Base-by-base conservation (phyloP, 192 early-diverging fungal species). In the Backusella liffmaniae region DNA sequence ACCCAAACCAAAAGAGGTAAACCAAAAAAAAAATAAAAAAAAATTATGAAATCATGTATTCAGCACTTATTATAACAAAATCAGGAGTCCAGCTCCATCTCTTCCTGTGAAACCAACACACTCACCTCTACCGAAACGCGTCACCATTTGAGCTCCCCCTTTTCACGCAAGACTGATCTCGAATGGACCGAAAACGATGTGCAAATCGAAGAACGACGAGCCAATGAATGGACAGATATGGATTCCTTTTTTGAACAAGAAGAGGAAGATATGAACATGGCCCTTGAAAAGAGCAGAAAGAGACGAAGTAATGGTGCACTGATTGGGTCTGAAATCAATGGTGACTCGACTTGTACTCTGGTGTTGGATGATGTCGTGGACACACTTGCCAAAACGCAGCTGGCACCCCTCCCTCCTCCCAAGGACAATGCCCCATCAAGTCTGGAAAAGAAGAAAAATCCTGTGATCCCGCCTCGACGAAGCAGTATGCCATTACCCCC, bases 401-500 rank as follows among this genome's bases (percentile, higher is more conserved):
- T 62, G 2, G 23, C 56, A 1, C 70, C 70, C 6, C 70, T 41
- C 16, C 35, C 70, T 46, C 70, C 70, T 30, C 70, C 70, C 26
- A 71, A 62, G 4, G 56, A 62, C 12, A 23, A 41, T 71, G 16
- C 23, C 0, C n/a, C 39, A 56, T 56, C 53, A 62, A 62, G 26
- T 26, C 56, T 9, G 12, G 29, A 62, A 26, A 62, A 62, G 23
- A 29, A 49, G 5, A 71, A 23, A 0, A 71, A 44, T 18, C 70
- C 70, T 5, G 15, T 44, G 42, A 71, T 71, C 5, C 70, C 70
- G 13, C 70, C 70, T 49, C 42, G 70, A 12, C 42, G 39, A 32
- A 71, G 70, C 16, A 71, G 70, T 44, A 71, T 71, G 70, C 70
- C 70, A 15, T 49, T 71, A 34, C 70, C 70, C 0, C 70, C 44